These are phyloP conservation scores for Tuber microsphaerosporum DNA, from an alignment of 495 filamentous ascomycete genomes.

Conservation along the genomic window DNA sequence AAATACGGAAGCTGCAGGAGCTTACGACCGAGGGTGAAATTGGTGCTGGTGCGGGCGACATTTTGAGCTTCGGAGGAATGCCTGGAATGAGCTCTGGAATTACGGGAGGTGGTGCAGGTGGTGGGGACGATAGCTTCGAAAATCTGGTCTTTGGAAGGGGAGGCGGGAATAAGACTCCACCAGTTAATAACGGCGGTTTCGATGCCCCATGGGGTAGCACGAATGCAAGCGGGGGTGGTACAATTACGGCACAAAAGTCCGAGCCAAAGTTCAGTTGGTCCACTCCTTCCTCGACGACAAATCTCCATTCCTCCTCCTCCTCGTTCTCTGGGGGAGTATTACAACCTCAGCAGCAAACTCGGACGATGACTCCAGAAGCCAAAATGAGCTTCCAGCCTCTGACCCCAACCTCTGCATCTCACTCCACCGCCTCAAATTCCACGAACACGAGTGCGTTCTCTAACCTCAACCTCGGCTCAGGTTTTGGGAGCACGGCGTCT, in stretches of 20 bases:
- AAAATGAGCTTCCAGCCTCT: constrained; percentile 49
- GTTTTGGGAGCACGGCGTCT: constrained; percentile 29
- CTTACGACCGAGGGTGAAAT: constrained; percentile 47
- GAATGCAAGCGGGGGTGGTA: constrained; percentile 42
- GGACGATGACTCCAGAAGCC: constrained; percentile 53
- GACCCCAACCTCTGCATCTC: constrained; percentile 48
- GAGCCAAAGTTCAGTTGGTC: constrained; percentile 56
- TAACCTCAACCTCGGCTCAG: constrained; percentile 14
- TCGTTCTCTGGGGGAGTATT: constrained; percentile 43
- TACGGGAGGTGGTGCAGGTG: constrained; percentile 35
- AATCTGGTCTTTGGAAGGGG: constrained; percentile 68
- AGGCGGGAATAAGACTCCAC: constrained; percentile 9
- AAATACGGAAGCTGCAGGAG: constrained; percentile 77
- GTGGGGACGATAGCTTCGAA: constrained; percentile 62
- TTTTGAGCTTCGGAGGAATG: constrained; percentile 52
- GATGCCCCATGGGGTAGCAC: constrained; percentile 14
- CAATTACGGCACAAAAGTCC: constrained; percentile 38
- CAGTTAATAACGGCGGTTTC: neutral
- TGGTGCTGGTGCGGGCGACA: constrained; percentile 49
- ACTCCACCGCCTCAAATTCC: constrained; percentile 11
- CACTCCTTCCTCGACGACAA: constrained; percentile 45
- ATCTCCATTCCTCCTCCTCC: constrained; percentile 21
- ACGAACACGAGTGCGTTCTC: constrained; percentile 13
- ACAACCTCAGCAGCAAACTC: constrained; percentile 43
- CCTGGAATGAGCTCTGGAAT: constrained; percentile 41